Evolutionary conservation across 805 yeast species (phyloP).

Genomic region (Priceomyces melissophilus): DNA sequence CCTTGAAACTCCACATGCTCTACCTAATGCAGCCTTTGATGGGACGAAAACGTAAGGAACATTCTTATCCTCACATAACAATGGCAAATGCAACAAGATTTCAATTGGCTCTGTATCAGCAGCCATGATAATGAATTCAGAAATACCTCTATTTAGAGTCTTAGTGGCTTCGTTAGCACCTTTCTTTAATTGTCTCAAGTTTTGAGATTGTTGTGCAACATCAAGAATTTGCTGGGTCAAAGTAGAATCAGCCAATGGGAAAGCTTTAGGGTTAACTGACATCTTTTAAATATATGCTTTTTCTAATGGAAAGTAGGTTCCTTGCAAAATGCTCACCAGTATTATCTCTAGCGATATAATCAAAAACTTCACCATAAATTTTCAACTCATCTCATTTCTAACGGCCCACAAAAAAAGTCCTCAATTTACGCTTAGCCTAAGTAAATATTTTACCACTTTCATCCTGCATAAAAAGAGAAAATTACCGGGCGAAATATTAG

Average conservation of each 20-base stretch:
- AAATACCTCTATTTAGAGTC: constrained; percentile 98
- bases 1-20: constrained; percentile 99
- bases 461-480: constrained; percentile 1
- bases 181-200: constrained; percentile 96
- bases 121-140: constrained; percentile 99
- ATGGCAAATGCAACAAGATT: constrained; percentile 94
- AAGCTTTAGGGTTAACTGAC: constrained; percentile 96
- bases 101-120: constrained; percentile 99
- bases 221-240: constrained; percentile 95
- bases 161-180: constrained; percentile 99
- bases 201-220: constrained; percentile 96
- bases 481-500: constrained; percentile 2
- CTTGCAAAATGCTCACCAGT: constrained; percentile 47
- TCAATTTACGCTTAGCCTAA: constrained; percentile 2
- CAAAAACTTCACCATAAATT: background rate
- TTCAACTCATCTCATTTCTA: constrained; percentile 3
- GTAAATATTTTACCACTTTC: background rate
- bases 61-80: constrained; percentile 98
- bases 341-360: constrained; percentile 6
- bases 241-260: constrained; percentile 96
- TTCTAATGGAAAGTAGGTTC: constrained; percentile 35
- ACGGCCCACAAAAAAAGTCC: background rate
- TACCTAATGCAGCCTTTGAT: constrained; percentile 96
- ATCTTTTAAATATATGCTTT: constrained; percentile 29
- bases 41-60: constrained; percentile 99